Conservation (phyloP, 768 basidiomycete species). For the Cyathus striatus region DNA sequence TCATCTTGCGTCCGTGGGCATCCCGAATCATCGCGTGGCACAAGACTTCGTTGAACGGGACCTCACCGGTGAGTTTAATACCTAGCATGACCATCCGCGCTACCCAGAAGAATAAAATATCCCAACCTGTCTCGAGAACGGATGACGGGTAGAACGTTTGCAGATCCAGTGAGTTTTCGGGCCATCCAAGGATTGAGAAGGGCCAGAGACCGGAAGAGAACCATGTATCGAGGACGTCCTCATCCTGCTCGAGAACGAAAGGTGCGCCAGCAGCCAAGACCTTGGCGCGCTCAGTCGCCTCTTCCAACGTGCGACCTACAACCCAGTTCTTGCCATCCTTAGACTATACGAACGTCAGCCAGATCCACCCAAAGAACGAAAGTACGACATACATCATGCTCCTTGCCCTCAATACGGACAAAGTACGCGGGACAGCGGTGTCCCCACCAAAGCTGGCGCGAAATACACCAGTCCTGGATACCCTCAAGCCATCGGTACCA, state of each 20-base stretch:
- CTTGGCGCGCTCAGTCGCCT: conserved; percentile 75
- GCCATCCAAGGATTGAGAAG: conserved; percentile 97
- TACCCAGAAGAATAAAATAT: conserved; percentile 99
- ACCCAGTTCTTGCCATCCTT: conserved; percentile 86
- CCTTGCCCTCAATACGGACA: conserved; percentile 74
- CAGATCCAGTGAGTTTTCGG: conserved; percentile 83
- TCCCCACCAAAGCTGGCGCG: conserved; percentile 99
- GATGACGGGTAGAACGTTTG: conserved; percentile 82
- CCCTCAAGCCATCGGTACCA: conserved; percentile 96
- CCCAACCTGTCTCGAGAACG: conserved; percentile 98
- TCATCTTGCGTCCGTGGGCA: conserved; percentile 98
- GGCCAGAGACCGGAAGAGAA: conserved; percentile 98
- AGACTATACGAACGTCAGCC: conserved; percentile 28
- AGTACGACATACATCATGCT: conserved; percentile 54
- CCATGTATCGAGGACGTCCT: conserved; percentile 98
- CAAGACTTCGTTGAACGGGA: conserved; percentile 94
- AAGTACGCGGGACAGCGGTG: conserved; percentile 95
- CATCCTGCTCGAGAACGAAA: conserved; percentile 86
- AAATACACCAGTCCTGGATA: conserved; percentile 99
- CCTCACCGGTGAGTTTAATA: conserved; percentile 76
- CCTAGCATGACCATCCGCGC: conserved; percentile 97
- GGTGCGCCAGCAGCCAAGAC: conserved; percentile 57
- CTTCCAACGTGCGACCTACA: conserved; percentile 71
- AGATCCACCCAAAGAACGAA: too few species aligned
- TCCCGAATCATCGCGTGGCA: conserved; percentile 99